A percentile compares a stretch with the other conserved stretches of the same genome.
phyloP scores from a whole-genome alignment of 2,329 filamentous ascomycete species.

The Neofusicoccum kwambonambiense region DNA sequence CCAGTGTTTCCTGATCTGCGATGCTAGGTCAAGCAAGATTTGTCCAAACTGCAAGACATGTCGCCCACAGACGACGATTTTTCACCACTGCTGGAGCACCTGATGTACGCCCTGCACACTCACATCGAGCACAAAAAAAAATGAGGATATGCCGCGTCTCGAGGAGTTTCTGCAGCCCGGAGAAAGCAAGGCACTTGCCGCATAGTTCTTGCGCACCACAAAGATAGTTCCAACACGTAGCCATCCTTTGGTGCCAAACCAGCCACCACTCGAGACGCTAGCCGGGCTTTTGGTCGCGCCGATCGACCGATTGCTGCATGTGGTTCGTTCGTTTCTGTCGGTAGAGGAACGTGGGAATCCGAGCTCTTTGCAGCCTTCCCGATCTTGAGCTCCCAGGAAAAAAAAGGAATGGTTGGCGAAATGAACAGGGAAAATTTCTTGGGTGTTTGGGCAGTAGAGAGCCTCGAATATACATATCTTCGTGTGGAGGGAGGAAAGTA shows the following conservation, averaged over 20 bases:
- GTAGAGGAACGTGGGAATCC: not conserved
- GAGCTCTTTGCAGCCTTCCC: not conserved
- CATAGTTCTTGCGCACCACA: conserved; percentile 33
- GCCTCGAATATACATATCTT: conserved; percentile 5
- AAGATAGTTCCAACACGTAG: conserved; percentile 31
- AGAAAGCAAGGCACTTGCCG: conserved; percentile 29
- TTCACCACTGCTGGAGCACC: conserved; percentile 26
- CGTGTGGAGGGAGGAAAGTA: not conserved
- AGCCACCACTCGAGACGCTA: conserved; percentile 57
- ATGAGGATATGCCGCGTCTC: conserved; percentile 30
- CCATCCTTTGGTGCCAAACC: conserved; percentile 42
- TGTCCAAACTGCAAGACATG: conserved; percentile 34
- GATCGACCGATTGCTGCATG: conserved; percentile 55
- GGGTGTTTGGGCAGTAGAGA: not conserved
- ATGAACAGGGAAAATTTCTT: not conserved
- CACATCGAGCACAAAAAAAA: conserved; percentile 36
- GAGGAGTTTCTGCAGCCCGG: conserved; percentile 28
- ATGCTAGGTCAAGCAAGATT: conserved; percentile 30
- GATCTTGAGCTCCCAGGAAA: not conserved
- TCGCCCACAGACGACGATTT: conserved; percentile 25
- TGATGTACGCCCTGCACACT: conserved; percentile 24
- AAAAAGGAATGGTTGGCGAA: not conserved
- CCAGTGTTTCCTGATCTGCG: not conserved
- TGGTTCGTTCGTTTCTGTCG: conserved; percentile 55
- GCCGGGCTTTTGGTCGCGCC: conserved; percentile 56